phyloP scores from a whole-genome alignment of 352 stramenopile genomes.

The Pseudoperonospora humuli region DNA sequence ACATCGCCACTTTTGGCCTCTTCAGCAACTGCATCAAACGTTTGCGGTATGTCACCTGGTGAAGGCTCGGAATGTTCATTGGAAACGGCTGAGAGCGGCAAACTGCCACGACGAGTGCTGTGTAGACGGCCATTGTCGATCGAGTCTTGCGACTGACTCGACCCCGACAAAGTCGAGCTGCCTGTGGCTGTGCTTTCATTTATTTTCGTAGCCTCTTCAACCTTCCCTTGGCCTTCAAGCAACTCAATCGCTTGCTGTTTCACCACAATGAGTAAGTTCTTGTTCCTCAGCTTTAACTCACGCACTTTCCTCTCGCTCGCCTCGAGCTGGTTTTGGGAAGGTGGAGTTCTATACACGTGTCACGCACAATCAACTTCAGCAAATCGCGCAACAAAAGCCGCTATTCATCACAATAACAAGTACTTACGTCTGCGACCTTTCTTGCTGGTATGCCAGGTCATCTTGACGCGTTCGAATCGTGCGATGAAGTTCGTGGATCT shows the following conservation, averaged over 20 bases:
- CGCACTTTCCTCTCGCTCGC: not conserved
- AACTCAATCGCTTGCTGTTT: too few relatives aligned
- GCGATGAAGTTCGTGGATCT: slow-evolving; percentile 9
- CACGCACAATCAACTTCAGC: not conserved
- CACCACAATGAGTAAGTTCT: too few relatives aligned
- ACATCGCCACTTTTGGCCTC: slow-evolving; percentile 14
- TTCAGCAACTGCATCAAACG: slow-evolving; percentile 10
- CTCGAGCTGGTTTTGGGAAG: slow-evolving; percentile 8
- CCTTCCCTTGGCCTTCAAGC: too few relatives aligned
- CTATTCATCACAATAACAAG: not conserved
- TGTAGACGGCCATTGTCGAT: slow-evolving; percentile 8
- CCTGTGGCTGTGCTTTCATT: too few relatives aligned
- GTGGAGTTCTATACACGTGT: slow-evolving; percentile 11
- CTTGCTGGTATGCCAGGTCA: not conserved
- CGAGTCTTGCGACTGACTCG: slow-evolving; percentile 28
- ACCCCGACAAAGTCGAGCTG: slow-evolving; percentile 10
- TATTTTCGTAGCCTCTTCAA: too few relatives aligned
- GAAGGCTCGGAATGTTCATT: slow-evolving; percentile 25
- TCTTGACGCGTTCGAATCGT: slow-evolving; percentile 3
- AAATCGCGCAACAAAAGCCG: not conserved
- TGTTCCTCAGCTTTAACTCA: too few relatives aligned
- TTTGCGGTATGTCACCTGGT: slow-evolving; percentile 10
- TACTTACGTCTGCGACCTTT: slow-evolving; percentile 11
- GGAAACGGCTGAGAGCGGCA: slow-evolving; percentile 13
- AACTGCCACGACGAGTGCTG: slow-evolving; percentile 3